Conservation (phyloP, 2,329 filamentous ascomycete genomes). For the Penicillium occitanis region DNA sequence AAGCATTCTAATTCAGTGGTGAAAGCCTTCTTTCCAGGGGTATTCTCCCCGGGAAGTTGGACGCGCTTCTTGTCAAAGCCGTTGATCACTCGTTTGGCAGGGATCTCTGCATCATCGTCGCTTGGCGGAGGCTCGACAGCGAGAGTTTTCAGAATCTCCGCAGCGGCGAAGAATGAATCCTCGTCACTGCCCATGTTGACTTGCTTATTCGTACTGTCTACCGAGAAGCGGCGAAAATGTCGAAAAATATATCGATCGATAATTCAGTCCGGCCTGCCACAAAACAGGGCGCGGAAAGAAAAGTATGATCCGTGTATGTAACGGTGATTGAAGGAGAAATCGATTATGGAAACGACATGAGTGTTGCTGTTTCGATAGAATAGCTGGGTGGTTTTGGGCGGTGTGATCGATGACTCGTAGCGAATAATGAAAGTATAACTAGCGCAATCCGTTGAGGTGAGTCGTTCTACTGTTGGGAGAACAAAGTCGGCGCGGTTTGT, state of each 20-base stretch:
- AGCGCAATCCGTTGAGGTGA: constrained; percentile 1
- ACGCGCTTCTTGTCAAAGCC: constrained; percentile 56
- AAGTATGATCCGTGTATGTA: background rate
- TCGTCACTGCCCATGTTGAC: constrained; percentile 49
- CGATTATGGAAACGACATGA: constrained; percentile 14
- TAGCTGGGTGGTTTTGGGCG: background rate
- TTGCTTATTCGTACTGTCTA: background rate
- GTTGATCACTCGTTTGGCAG: constrained; percentile 46
- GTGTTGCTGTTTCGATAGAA: background rate
- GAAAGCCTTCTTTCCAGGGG: constrained; percentile 71
- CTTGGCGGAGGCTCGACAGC: constrained; percentile 38
- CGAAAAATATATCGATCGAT: background rate
- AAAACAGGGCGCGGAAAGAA: constrained; percentile 7
- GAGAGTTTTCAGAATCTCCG: constrained; percentile 46
- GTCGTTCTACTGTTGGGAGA: background rate
- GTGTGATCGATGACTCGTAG: constrained; percentile 1
- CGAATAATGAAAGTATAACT: constrained; percentile 4
- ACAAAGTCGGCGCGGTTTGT: background rate
- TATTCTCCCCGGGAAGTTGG: constrained; percentile 74
- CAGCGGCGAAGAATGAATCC: constrained; percentile 48
- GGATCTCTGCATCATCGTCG: constrained; percentile 35
- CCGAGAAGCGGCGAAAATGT: background rate
- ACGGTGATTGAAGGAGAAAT: too few species aligned
- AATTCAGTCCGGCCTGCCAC: constrained; percentile 11
- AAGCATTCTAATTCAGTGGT: constrained; percentile 82